phyloP scores from a whole-genome alignment of 2,329 filamentous ascomycete genomes.

The Bertia moriformis region DNA sequence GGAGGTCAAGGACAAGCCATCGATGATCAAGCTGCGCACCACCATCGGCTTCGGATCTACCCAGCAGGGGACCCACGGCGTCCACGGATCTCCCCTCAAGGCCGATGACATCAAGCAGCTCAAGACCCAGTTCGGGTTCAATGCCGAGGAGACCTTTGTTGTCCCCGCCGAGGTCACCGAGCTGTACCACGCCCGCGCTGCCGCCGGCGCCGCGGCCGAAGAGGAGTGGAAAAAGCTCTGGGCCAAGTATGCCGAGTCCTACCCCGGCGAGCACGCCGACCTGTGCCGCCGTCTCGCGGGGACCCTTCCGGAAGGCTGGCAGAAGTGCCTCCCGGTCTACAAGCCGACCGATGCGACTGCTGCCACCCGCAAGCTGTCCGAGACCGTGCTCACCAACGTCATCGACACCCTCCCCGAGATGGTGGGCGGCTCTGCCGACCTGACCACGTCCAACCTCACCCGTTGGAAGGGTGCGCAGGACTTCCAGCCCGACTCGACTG shows the following conservation, averaged over 20 bases:
- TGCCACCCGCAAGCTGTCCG: conserved; percentile 90
- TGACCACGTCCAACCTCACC: conserved; percentile 97
- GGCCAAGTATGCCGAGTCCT: conserved; percentile 67
- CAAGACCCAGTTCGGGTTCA: conserved; percentile 91
- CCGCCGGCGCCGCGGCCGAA: conserved; percentile 77
- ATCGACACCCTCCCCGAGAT: conserved; percentile 75
- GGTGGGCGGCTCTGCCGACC: conserved; percentile 86
- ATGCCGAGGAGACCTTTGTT: conserved; percentile 81
- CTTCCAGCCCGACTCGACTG: conserved; percentile 81
- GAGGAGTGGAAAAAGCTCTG: conserved; percentile 91
- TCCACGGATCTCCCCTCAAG: conserved; percentile 94
- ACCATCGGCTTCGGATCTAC: conserved; percentile 94
- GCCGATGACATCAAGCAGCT: conserved; percentile 83
- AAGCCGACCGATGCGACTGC: conserved; percentile 71
- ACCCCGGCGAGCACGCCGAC: conserved; percentile 68
- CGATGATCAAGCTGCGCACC: conserved; percentile 90
- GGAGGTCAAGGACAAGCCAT: conserved; percentile 86
- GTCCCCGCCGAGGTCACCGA: conserved; percentile 94
- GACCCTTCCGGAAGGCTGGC: conserved; percentile 88
- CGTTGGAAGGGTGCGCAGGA: conserved; percentile 93
- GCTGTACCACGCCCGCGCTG: conserved; percentile 67
- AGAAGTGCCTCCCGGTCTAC: conserved; percentile 84
- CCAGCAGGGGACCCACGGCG: conserved; percentile 82
- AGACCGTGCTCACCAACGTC: conserved; percentile 81
- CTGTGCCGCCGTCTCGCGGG: conserved; percentile 66